These are phyloP conservation scores for Ceratobasidium sp. DNA, from an alignment of 1,284 basidiomycete species.

Conservation along the genomic window DNA sequence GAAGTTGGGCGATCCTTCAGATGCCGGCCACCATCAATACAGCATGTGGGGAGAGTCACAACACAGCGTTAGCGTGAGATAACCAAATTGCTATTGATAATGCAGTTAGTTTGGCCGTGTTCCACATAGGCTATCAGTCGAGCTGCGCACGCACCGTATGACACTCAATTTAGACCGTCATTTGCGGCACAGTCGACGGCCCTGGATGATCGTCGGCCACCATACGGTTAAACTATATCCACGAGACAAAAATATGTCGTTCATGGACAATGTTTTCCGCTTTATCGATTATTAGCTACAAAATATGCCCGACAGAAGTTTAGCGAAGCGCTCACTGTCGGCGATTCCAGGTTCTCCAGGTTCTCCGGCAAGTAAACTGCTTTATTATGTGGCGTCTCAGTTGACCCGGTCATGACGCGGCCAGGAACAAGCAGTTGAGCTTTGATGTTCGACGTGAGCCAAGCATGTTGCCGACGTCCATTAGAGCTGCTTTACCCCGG, in stretches of 20 bases:
- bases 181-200: neutral
- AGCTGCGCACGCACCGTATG: neutral
- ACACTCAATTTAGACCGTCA: neutral
- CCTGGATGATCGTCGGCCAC: neutral
- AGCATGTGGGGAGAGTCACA: neutral
- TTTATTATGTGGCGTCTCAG: neutral
- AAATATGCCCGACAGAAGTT: no score
- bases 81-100: neutral
- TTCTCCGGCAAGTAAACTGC: no score
- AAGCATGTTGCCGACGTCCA: neutral
- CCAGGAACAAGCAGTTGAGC: neutral
- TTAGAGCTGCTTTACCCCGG: no score
- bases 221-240: neutral
- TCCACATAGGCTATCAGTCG: neutral
- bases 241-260: no score
- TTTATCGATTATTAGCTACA: no score
- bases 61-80: neutral
- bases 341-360: no score
- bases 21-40: neutral
- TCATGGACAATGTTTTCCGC: no score
- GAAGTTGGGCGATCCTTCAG: neutral
- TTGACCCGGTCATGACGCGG: neutral
- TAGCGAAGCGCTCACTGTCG: no score
- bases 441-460: neutral
- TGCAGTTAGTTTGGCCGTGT: neutral